Percentiles rank a stretch among this genome's conserved stretches.
Evolutionary conservation across 2,329 filamentous ascomycete species (phyloP).

Genomic region (Emmonsia crescens): DNA sequence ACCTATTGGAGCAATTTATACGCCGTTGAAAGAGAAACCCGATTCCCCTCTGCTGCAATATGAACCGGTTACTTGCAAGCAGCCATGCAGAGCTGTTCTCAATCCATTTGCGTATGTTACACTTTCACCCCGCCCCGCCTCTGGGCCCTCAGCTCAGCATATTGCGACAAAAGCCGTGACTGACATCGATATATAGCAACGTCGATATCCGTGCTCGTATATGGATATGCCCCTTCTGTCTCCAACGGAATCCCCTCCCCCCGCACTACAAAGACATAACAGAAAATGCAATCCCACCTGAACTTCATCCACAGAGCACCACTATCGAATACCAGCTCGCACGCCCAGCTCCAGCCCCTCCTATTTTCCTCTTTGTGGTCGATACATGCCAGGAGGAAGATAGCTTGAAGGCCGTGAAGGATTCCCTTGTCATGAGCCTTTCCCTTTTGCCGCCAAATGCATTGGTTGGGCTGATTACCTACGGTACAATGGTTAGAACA

Average conservation of each 20-base stretch:
- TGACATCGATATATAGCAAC: conserved; percentile 35
- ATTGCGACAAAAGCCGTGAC: conserved; percentile 12
- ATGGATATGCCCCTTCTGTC: conserved; percentile 60
- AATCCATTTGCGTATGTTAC: conserved; percentile 82
- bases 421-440: conserved; percentile 57
- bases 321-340: conserved; percentile 57
- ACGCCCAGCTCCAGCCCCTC: conserved; percentile 52
- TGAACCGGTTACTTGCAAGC: conserved; percentile 93
- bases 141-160: background rate
- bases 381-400: conserved; percentile 61
- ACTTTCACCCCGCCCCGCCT: background rate
- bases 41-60: conserved; percentile 76
- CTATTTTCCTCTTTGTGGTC: conserved; percentile 58
- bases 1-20: conserved; percentile 92
- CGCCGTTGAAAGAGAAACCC: conserved; percentile 86
- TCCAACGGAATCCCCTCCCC: conserved; percentile 54
- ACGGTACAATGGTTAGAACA: conserved; percentile 71
- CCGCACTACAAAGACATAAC: conserved; percentile 61
- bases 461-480: conserved; percentile 54
- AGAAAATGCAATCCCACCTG: conserved; percentile 53
- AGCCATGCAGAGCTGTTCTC: conserved; percentile 86
- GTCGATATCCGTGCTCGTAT: conserved; percentile 56
- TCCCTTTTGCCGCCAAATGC: conserved; percentile 53
- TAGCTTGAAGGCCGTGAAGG: conserved; percentile 55
- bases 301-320: conserved; percentile 54